These are phyloP conservation scores for Cyclotella atomus DNA, from an alignment of 108 stramenopile genomes.

Conservation along the genomic window DNA sequence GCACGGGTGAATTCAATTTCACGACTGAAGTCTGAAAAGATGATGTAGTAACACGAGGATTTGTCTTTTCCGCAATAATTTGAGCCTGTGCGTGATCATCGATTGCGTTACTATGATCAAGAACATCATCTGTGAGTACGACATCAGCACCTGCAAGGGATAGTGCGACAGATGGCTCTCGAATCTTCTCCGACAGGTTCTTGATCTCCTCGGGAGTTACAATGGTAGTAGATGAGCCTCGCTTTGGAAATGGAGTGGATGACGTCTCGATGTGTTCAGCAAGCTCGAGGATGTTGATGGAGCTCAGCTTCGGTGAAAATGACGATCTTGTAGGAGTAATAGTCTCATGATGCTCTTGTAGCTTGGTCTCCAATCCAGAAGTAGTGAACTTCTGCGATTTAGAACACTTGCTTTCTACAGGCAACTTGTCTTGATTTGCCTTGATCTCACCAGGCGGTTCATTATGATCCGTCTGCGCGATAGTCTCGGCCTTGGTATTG, in stretches of 20 bases:
- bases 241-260: not conserved
- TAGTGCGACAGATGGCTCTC: no score
- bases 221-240: not conserved
- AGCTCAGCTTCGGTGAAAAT: conserved; percentile 4
- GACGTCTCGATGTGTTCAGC: conserved; percentile 25
- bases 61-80: no score
- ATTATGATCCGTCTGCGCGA: no score
- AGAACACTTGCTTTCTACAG: not conserved
- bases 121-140: no score
- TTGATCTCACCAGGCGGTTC: no score
- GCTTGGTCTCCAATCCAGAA: no score
- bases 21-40: not conserved
- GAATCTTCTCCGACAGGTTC: not conserved
- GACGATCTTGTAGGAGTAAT: not conserved
- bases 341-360: not conserved
- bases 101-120: no score
- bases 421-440: no score
- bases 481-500: no score
- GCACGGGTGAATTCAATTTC: not conserved
- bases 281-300: conserved; percentile 10
- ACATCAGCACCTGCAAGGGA: no score
- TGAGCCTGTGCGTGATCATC: no score
- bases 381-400: not conserved
- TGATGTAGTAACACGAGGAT: not conserved
- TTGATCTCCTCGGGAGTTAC: not conserved